Evolutionary conservation across 345 rosid genomes (phyloP).

Genomic region (Excoecaria agallocha): DNA sequence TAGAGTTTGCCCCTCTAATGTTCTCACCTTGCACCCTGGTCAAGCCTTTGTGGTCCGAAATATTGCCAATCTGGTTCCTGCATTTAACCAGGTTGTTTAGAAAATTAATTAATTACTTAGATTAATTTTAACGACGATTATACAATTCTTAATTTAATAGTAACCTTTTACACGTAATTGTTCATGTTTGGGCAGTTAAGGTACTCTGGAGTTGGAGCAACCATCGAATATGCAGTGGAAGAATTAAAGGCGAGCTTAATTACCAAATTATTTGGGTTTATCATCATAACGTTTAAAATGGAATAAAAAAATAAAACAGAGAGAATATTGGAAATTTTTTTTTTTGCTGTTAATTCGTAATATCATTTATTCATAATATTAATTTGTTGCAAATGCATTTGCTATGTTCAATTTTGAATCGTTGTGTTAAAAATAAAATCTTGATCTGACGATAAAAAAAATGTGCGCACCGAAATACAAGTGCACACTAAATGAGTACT

Average conservation of each 20-base stretch:
- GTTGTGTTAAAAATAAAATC: too few species aligned
- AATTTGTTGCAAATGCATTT: too few species aligned
- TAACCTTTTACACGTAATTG: background rate
- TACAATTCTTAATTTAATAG: background rate
- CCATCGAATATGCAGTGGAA: conserved; percentile 24
- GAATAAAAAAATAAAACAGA: too few species aligned
- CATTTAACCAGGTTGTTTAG: conserved; percentile 42
- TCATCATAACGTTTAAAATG: background rate
- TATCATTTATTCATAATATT: too few species aligned
- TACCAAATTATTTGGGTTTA: background rate
- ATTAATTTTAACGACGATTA: background rate
- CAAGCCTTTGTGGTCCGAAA: conserved; percentile 53
- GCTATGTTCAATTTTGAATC: too few species aligned
- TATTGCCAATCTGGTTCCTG: conserved; percentile 53
- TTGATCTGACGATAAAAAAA: too few species aligned
- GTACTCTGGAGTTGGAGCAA: conserved; percentile 25
- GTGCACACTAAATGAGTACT: too few species aligned
- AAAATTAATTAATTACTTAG: background rate
- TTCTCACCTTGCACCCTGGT: conserved; percentile 49
- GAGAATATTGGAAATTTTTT: too few species aligned
- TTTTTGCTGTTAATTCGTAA: too few species aligned
- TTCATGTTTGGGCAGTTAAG: conserved; percentile 9
- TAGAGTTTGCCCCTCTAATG: conserved; percentile 49
- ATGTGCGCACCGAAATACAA: too few species aligned
- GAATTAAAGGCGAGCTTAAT: background rate